These are phyloP conservation scores for Trichomonas vaginalis DNA, from an alignment of 208 protist genomes.

Conservation along the genomic window DNA sequence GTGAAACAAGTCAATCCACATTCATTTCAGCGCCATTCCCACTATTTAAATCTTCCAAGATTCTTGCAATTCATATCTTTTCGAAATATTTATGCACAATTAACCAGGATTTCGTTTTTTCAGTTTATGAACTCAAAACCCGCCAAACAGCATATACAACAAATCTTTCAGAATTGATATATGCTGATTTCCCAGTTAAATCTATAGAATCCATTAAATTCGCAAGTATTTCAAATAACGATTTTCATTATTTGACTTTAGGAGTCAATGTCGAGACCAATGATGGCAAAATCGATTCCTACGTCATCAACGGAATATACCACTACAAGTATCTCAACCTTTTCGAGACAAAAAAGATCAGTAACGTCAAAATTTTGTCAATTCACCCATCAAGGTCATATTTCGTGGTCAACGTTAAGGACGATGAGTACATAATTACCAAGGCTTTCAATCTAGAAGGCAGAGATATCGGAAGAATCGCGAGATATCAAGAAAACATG, in stretches of 20 bases:
- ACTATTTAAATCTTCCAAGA: not conserved
- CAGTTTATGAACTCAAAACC: not conserved
- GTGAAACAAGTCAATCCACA: not conserved
- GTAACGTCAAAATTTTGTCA: not conserved
- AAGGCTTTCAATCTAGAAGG: not conserved
- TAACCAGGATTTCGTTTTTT: not conserved
- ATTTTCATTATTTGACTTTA: not conserved
- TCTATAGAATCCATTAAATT: not conserved
- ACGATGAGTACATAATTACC: not conserved
- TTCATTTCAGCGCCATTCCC: not conserved
- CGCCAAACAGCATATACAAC: not conserved
- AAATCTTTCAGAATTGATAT: not conserved
- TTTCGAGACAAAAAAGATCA: not conserved
- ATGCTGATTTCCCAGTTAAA: not conserved
- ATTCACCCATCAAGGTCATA: not conserved
- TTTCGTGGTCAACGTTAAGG: not conserved
- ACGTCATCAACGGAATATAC: not conserved
- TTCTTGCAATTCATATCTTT: not conserved
- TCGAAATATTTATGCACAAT: not conserved
- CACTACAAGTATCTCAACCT: not conserved
- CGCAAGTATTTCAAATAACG: not conserved
- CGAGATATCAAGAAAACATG: not conserved
- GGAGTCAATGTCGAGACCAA: not conserved
- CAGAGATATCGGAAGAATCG: not conserved
- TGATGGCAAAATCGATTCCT: not conserved